Percentiles rank a stretch among this genome's conserved stretches.
phyloP scores from a whole-genome alignment of 202 grass and related monocot species.

The Panicum hallii region DNA sequence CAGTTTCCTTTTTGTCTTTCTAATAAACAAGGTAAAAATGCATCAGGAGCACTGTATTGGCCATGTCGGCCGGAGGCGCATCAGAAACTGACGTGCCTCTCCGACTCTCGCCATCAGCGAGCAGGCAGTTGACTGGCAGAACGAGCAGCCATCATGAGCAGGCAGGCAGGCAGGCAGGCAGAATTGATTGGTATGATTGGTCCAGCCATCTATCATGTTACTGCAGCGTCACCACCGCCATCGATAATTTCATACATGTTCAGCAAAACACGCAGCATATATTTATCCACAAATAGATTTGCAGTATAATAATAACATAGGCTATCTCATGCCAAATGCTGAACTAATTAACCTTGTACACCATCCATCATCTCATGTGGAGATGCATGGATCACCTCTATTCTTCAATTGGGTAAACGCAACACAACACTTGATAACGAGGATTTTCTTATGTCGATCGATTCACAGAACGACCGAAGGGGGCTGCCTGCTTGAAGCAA shows the following conservation, averaged over 20 bases:
- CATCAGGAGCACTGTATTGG: too few relatives aligned
- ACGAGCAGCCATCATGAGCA: too few relatives aligned
- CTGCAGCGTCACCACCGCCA: background rate
- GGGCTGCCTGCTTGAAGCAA: too few relatives aligned
- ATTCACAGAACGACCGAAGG: background rate
- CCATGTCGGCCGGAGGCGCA: background rate
- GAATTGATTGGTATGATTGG: background rate
- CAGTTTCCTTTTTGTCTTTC: too few relatives aligned
- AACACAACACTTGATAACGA: background rate
- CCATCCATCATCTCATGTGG: background rate
- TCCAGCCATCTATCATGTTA: too few relatives aligned
- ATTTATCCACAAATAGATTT: background rate
- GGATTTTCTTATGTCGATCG: background rate
- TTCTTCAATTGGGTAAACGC: background rate
- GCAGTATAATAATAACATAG: background rate
- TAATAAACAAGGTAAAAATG: too few relatives aligned
- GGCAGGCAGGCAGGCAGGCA: too few relatives aligned
- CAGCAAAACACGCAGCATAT: background rate
- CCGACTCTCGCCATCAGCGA: background rate
- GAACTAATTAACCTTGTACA: background rate
- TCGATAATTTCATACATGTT: background rate
- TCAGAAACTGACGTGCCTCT: background rate
- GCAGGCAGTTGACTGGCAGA: background rate
- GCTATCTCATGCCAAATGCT: background rate
- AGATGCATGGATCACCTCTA: background rate